A percentile compares a stretch with the other conserved stretches of the same genome.
Evolutionary conservation across 495 filamentous ascomycete genomes (phyloP).

Genomic region (Eremomyces bilateralis): DNA sequence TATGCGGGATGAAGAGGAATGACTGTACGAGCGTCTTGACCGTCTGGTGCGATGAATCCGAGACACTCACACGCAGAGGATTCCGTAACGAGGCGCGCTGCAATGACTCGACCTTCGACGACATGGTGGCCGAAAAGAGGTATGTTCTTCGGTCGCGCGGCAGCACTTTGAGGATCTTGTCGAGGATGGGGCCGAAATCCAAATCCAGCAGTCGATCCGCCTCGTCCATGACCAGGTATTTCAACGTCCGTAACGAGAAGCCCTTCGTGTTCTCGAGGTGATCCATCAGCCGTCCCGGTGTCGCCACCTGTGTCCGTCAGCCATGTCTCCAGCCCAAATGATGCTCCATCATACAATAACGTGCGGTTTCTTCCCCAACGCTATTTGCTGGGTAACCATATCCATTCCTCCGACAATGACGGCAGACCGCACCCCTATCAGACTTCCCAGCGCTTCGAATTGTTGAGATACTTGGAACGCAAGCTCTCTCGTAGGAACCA

Average conservation of each 20-base stretch:
- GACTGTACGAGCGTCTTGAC: conserved; percentile 65
- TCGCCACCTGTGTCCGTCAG: conserved; percentile 67
- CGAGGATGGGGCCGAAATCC: conserved; percentile 79
- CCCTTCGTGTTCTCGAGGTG: conserved; percentile 95
- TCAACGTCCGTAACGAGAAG: conserved; percentile 56
- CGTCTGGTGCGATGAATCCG: conserved; percentile 60
- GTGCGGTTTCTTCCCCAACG: conserved; percentile 79
- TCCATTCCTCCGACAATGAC: conserved; percentile 86
- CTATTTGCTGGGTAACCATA: conserved; percentile 75
- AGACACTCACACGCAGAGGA: conserved; percentile 56
- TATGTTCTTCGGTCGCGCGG: conserved; percentile 60
- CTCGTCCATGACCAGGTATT: conserved; percentile 88
- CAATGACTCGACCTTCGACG: conserved; percentile 72
- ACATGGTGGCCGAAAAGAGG: conserved; percentile 88
- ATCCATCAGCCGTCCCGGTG: conserved; percentile 74
- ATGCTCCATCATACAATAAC: too few species aligned
- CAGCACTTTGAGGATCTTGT: conserved; percentile 80
- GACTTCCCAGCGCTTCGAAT: conserved; percentile 63
- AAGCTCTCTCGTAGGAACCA: conserved; percentile 82
- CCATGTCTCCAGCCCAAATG: too few species aligned
- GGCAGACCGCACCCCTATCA: conserved; percentile 58
- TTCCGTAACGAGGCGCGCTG: conserved; percentile 72
- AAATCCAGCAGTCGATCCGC: conserved; percentile 82
- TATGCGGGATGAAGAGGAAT: conserved; percentile 70
- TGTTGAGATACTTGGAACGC: conserved; percentile 73